phyloP scores from a whole-genome alignment of 1,284 basidiomycete species.

The Amylostereum chailletii region DNA sequence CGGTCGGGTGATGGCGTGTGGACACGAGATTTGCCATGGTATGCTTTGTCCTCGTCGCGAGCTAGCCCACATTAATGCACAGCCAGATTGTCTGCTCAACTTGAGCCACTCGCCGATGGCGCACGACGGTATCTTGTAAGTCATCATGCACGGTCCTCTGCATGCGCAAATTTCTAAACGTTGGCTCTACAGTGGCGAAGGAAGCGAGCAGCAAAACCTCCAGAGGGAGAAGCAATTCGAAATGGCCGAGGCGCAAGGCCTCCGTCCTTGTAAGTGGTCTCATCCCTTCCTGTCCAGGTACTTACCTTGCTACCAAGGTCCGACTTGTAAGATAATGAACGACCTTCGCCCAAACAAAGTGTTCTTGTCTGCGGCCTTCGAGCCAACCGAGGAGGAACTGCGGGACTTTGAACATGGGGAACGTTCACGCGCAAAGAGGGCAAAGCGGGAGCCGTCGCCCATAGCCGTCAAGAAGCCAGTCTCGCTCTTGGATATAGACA shows the following conservation, averaged over 20 bases:
- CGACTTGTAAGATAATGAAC: constrained; percentile 50
- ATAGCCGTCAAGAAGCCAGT: not conserved
- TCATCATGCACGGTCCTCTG: constrained; percentile 1
- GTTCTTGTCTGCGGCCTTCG: constrained; percentile 48
- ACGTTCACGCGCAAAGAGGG: constrained; percentile 4
- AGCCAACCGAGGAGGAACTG: constrained; percentile 32
- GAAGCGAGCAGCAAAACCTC: constrained; percentile 44
- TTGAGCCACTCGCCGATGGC: constrained; percentile 38
- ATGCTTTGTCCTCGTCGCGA: constrained; percentile 8
- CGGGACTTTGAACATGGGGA: constrained; percentile 14
- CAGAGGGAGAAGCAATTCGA: constrained; percentile 48
- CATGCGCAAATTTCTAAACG: not conserved
- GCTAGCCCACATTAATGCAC: not conserved
- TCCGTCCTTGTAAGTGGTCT: constrained; percentile 42
- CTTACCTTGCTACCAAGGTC: constrained; percentile 26
- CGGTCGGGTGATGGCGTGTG: constrained; percentile 45
- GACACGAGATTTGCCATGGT: constrained; percentile 58
- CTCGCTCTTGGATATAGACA: constrained; percentile 14
- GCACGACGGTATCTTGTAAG: constrained; percentile 53
- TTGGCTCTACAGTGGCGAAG: constrained; percentile 33
- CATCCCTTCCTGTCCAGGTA: not conserved
- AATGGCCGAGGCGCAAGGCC: constrained; percentile 42
- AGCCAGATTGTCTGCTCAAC: constrained; percentile 42
- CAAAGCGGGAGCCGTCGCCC: not conserved
- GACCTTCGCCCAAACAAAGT: constrained; percentile 37